Evolutionary conservation across 1,139 yeast species (phyloP), one percentile per base, ranked within the genome.

Genomic region (Groenewaldozyma sp.): DNA sequence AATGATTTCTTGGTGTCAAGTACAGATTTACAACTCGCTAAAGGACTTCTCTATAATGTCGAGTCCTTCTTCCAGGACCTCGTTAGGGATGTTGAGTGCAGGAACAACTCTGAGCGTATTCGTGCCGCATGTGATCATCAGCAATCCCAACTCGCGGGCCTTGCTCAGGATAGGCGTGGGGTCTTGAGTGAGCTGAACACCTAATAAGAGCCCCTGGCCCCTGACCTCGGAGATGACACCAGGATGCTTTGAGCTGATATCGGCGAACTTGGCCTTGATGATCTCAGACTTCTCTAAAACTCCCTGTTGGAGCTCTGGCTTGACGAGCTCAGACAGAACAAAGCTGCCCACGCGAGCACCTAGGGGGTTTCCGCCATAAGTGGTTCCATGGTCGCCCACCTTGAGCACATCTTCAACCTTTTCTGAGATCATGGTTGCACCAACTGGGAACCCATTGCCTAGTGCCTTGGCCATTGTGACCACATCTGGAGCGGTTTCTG

Each of bases 361-460:
- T 46, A 91, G 68, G 37, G 98, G 97, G 60, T 91, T 91, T 39
- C 98, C 98, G 47, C 98, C 98, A 58, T 82, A 91, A 0, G 98
- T 91, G 3, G 97, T 88, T 38, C 98, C 98, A 59, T 91, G 98
- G 58, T 91, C 98, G 41, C 98, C 98, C 16, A 84, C 91, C 45
- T 76, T 70, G 51, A 91, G 67, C 1, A 70, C 76, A 11, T 67
- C 61, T 57, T 86, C 94, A 24, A 91, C 82, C 44, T 75, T 71
- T 49, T 84, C 93, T 38, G 83, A 76, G 40, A 91, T 77, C 73
- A 91, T 73, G 3, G 94, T 83, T 5, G 97, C 98, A 38, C 94
- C 95, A 52, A 91, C 82, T 28, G 98, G 98, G 69, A 78, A 86
- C n/a, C 98, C 98, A 56, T 91, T 91, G 44, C 98, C 98, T 34